These are phyloP conservation scores for Colletotrichum liriopes DNA, from an alignment of 2,329 filamentous ascomycete species.

Conservation along the genomic window DNA sequence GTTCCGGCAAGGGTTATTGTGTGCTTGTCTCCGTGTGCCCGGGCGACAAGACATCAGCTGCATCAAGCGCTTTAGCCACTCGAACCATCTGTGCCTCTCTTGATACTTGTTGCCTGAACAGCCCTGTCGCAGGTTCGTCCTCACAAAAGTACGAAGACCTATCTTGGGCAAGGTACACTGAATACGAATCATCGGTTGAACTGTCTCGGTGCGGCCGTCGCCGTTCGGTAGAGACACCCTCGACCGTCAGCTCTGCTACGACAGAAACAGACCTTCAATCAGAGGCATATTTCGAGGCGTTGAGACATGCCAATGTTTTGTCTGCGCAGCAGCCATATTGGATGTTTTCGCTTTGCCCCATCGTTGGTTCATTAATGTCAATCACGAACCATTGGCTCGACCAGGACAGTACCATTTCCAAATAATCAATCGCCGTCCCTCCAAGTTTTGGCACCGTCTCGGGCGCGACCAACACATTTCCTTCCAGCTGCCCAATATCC, in stretches of 20 bases:
- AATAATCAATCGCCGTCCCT: slow-evolving; percentile 13
- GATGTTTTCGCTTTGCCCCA: not conserved
- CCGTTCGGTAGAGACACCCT: not conserved
- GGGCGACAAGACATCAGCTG: slow-evolving; percentile 10
- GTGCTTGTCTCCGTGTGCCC: not conserved
- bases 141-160: slow-evolving; percentile 20
- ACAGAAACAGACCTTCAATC: slow-evolving; percentile 17
- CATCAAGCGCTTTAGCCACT: slow-evolving; percentile 33
- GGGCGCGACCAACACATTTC: not conserved
- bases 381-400: slow-evolving; percentile 21
- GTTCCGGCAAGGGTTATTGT: not conserved
- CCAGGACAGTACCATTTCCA: not conserved
- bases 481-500: not conserved
- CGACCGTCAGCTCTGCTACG: not conserved
- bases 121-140: slow-evolving; percentile 21
- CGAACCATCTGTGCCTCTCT: slow-evolving; percentile 25
- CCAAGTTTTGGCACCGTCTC: slow-evolving; percentile 23
- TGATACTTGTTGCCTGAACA: slow-evolving; percentile 24
- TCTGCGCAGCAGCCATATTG: slow-evolving; percentile 26
- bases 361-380: slow-evolving; percentile 30
- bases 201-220: slow-evolving; percentile 7
- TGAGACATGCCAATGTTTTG: slow-evolving; percentile 42
- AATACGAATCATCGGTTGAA: slow-evolving; percentile 1
- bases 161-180: slow-evolving; percentile 2
- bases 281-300: slow-evolving; percentile 13